Evolutionary conservation across 2,329 filamentous ascomycete genomes (phyloP).

Genomic region (Akanthomyces lecanii): DNA sequence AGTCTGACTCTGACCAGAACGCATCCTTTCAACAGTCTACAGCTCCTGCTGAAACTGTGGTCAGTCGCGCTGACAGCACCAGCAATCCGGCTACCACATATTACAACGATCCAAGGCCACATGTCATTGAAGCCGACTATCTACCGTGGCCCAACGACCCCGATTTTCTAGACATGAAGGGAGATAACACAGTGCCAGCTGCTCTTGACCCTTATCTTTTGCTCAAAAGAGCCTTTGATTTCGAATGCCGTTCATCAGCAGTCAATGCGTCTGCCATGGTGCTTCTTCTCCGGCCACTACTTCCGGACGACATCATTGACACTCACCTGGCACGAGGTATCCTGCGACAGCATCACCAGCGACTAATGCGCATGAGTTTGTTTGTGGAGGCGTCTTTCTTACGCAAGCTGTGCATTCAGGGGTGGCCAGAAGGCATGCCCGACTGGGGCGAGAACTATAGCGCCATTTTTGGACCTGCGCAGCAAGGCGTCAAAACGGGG

Average conservation of each 20-base stretch:
- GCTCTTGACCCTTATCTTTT: conserved; percentile 55
- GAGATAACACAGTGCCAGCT: conserved; percentile 20
- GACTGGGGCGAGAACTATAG: conserved; percentile 53
- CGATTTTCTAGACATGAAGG: conserved; percentile 43
- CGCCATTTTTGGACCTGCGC: conserved; percentile 49
- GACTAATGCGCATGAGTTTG: conserved; percentile 55
- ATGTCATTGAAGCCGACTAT: conserved; percentile 54
- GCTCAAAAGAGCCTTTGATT: conserved; percentile 50
- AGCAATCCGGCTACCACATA: conserved; percentile 26
- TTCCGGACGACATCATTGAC: conserved; percentile 53
- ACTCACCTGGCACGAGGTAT: conserved; percentile 51
- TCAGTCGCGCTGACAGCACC: conserved; percentile 23
- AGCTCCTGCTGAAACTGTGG: conserved; percentile 18
- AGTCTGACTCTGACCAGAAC: conserved; percentile 25
- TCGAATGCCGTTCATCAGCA: conserved; percentile 52
- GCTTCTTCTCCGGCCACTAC: conserved; percentile 54
- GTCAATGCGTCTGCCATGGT: conserved; percentile 59
- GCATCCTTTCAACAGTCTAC: conserved; percentile 16
- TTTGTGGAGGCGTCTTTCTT: conserved; percentile 58
- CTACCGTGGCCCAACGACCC: conserved; percentile 56
- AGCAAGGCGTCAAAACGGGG: conserved; percentile 50
- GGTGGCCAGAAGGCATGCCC: conserved; percentile 49
- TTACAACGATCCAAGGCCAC: conserved; percentile 36
- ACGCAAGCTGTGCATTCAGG: conserved; percentile 56
- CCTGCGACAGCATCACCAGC: conserved; percentile 55